These are phyloP conservation scores for Amphichorda felina DNA, from an alignment of 2,329 filamentous ascomycete species.

Conservation along the genomic window DNA sequence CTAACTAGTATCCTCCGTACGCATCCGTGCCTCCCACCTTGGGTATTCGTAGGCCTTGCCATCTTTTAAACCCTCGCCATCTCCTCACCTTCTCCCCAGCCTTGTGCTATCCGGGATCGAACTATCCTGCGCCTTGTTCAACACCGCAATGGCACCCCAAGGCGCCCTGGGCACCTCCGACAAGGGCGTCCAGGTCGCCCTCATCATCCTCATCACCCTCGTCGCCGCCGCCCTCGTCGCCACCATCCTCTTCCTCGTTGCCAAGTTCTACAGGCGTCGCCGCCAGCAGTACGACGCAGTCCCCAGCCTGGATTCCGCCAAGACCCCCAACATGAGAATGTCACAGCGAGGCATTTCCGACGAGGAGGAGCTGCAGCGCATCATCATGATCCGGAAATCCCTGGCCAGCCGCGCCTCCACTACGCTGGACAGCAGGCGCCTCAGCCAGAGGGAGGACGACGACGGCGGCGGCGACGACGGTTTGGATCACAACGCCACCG, in stretches of 20 bases:
- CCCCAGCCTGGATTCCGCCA: too few species aligned
- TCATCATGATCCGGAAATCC: constrained; percentile 30
- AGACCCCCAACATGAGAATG: background rate
- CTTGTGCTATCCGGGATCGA: too few species aligned
- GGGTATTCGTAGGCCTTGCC: too few species aligned
- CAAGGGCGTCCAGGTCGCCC: background rate
- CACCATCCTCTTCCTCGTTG: constrained; percentile 1
- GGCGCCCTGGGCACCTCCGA: background rate
- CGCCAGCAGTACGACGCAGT: constrained; percentile 2
- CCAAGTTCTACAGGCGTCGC: constrained; percentile 3
- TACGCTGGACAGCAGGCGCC: constrained; percentile 1
- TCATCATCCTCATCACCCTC: constrained; percentile 1
- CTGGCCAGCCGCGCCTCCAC: constrained; percentile 17
- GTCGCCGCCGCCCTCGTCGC: background rate
- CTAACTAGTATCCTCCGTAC: too few species aligned
- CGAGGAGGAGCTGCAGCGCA: constrained; percentile 24
- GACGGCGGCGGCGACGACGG: constrained; percentile 7
- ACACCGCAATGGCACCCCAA: too few species aligned
- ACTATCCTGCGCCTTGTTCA: too few species aligned
- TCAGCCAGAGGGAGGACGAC: constrained; percentile 1
- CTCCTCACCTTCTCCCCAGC: too few species aligned
- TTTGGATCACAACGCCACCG: background rate
- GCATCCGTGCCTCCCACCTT: too few species aligned
- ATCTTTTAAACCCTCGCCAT: too few species aligned
- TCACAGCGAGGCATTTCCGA: constrained; percentile 4